Evolutionary conservation across 257 asterid genomes (phyloP), one percentile per base, ranked within the genome.

Genomic region (Solanum paucissectum): DNA sequence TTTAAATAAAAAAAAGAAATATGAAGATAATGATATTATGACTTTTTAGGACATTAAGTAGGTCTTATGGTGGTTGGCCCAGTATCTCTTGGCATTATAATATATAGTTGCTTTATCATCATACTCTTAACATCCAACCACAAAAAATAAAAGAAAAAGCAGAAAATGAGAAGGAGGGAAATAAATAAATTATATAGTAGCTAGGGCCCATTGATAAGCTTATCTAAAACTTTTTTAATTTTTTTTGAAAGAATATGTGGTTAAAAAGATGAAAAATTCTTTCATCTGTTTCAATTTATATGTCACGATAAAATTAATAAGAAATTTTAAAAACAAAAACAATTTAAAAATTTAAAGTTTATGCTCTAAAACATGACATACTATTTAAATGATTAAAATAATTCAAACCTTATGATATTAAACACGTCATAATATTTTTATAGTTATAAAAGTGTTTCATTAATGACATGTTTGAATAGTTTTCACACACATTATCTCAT

Each of bases 11-110:
- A 1, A 33, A 36, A 40, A 5, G 21, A 42, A 72, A 73, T 58
- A 55, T 12, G 86, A 89, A 91, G 88, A 90, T 73, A 91, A 86
- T 91, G 89, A 88, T 88, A 87, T 60, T 89, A 64, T 86, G 89
- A 88, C 88, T 86, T 91, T 91, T 92, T 86, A 68, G 92, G 91
- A 92, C 94, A 92, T 89, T 95, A 88, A 94, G 94, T 93, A 90
- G 98, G 97, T 91, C 90, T 91, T 88, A 92, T 89, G 93, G 98
- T 91, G 91, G 95, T 92, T 93, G 98, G 95, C 89, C 95, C 94
- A 90, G 86, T 90, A 37, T 91, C 90, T 90, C 89, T 91, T 92
- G 92, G 91, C 94, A 92, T 92, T 92, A 92, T 91, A 58, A 89
- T 68, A 68, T 16, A 88, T 91, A 10, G 18, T 49, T 91, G 97